Evolutionary conservation across 768 basidiomycete genomes (phyloP).

Genomic region (Pluteus cervinus): DNA sequence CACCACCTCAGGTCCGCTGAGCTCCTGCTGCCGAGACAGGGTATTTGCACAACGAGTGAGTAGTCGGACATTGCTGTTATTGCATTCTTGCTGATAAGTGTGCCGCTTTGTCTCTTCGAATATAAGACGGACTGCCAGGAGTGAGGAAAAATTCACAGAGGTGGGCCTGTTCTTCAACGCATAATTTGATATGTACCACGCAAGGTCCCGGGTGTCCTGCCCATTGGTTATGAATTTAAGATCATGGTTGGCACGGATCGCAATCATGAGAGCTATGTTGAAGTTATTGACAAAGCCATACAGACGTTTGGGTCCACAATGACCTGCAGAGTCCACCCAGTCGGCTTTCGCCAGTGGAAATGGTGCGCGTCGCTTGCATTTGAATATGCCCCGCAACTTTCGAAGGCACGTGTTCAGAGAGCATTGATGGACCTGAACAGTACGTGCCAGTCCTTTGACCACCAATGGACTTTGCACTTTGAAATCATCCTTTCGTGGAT

Average conservation of each 20-base stretch:
- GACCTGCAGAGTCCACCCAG: too few species aligned
- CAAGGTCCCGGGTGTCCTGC: slow-evolving; percentile 20
- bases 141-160: slow-evolving; percentile 26
- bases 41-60: slow-evolving; percentile 24
- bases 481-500: slow-evolving; percentile 17
- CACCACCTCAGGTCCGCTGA: slow-evolving; percentile 29
- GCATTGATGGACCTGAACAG: slow-evolving; percentile 27
- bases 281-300: slow-evolving; percentile 20
- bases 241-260: slow-evolving; percentile 33
- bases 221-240: slow-evolving; percentile 32
- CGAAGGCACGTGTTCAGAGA: slow-evolving; percentile 15
- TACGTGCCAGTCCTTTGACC: slow-evolving; percentile 17
- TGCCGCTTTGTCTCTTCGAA: slow-evolving; percentile 13
- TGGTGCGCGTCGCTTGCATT: slow-evolving; percentile 28
- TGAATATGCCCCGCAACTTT: slow-evolving; percentile 8
- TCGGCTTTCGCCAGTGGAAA: too few species aligned
- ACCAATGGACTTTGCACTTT: too few species aligned
- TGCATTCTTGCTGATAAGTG: slow-evolving; percentile 17
- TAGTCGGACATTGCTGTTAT: too few species aligned
- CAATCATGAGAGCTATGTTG: slow-evolving; percentile 17
- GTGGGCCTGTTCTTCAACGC: slow-evolving; percentile 26
- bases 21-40: slow-evolving; percentile 30
- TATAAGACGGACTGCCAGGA: slow-evolving; percentile 12
- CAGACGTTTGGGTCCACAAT: too few species aligned
- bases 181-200: slow-evolving; percentile 30